Conservation (phyloP, 2,329 filamentous ascomycete species). For the Alternaria brassicicola region DNA sequence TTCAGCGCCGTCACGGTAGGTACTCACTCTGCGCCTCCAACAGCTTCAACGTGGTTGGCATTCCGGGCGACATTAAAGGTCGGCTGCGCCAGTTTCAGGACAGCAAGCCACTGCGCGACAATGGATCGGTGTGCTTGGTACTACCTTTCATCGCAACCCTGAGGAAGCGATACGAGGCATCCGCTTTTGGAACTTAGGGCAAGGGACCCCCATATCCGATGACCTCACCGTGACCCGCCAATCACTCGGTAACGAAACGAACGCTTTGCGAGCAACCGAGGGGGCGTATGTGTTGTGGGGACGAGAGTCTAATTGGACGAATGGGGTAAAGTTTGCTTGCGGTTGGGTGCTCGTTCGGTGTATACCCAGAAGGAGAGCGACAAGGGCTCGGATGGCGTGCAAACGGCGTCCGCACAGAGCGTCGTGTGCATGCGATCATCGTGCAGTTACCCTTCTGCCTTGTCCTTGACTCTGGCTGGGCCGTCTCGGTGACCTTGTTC, state of each 20-base stretch:
- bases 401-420: constrained; percentile 5
- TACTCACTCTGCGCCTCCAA: not conserved
- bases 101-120: not conserved
- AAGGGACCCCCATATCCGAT: constrained; percentile 7
- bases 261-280: not conserved
- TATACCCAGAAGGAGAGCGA: not conserved
- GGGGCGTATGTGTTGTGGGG: not conserved
- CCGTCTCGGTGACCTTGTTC: not conserved
- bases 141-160: constrained; percentile 1
- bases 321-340: constrained; percentile 4
- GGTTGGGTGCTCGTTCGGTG: constrained; percentile 3
- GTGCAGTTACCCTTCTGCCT: constrained; percentile 8
- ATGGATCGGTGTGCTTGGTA: not conserved
- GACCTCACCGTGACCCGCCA: constrained; percentile 13
- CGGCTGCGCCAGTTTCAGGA: not conserved
- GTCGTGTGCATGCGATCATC: constrained; percentile 12
- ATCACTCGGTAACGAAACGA: not conserved
- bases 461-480: not conserved
- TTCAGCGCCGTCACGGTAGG: not conserved
- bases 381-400: constrained; percentile 12
- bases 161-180: not conserved
- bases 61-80: not conserved
- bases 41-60: not conserved
- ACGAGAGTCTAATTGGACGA: constrained; percentile 4
- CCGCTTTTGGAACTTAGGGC: constrained; percentile 3